phyloP scores from a whole-genome alignment of 768 basidiomycete genomes.

The Boletus pseudo-olivaceus region DNA sequence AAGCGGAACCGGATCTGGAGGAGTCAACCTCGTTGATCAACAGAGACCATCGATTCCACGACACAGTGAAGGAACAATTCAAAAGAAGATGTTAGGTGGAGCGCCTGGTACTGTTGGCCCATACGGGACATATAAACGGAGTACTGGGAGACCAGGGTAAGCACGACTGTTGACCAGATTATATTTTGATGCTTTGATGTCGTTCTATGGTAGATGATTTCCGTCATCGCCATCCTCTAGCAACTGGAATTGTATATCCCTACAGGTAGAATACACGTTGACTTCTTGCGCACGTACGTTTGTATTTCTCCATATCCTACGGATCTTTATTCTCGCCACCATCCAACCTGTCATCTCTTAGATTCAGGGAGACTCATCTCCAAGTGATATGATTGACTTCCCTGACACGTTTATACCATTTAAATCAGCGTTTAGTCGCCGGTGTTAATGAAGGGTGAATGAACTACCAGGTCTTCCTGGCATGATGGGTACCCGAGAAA shows the following conservation, averaged over 20 bases:
- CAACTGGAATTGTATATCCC: background rate
- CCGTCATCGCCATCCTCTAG: background rate
- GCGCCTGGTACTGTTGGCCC: constrained; percentile 38
- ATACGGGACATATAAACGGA: constrained; percentile 43
- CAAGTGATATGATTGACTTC: background rate
- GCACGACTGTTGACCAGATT: background rate
- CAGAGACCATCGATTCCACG: constrained; percentile 12
- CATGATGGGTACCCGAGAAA: background rate
- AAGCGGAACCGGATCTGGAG: background rate
- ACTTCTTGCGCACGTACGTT: background rate
- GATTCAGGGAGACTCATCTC: background rate
- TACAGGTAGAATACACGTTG: background rate
- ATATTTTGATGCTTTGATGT: background rate
- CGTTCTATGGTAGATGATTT: background rate
- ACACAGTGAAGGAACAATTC: constrained; percentile 10
- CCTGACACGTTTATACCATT: no score
- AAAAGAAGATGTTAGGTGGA: constrained; percentile 32
- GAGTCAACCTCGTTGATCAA: constrained; percentile 9
- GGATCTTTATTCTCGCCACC: background rate
- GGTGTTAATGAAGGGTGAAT: background rate
- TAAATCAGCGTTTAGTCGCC: background rate
- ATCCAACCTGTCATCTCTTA: background rate
- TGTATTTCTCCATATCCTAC: background rate
- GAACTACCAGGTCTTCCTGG: background rate
- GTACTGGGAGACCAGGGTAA: constrained; percentile 16